Evolutionary conservation across 202 grass and related monocot genomes (phyloP).

Genomic region (Miscanthus sacchariflorus): DNA sequence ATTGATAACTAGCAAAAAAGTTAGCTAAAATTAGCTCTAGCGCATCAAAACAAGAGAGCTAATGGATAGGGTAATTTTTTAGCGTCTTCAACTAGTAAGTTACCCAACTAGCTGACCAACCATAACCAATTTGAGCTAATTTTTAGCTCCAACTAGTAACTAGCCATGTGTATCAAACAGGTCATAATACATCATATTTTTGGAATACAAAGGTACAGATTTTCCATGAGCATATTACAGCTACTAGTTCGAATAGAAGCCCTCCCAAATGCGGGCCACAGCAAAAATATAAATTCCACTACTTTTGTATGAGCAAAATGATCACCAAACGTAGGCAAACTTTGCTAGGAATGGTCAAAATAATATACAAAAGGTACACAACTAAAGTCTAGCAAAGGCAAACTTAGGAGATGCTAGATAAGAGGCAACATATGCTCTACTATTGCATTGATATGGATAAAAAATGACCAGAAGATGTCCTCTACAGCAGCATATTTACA

Average conservation of each 20-base stretch:
- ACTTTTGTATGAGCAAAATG: not conserved
- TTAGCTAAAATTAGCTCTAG: too few relatives aligned
- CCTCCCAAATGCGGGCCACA: not conserved
- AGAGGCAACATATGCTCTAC: not conserved
- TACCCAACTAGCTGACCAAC: too few relatives aligned
- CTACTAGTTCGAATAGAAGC: not conserved
- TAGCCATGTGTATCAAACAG: too few relatives aligned
- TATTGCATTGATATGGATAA: conserved; percentile 37
- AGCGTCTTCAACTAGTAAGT: too few relatives aligned
- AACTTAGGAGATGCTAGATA: not conserved
- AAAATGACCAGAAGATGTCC: conserved; percentile 22
- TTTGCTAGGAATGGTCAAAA: not conserved
- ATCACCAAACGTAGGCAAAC: not conserved
- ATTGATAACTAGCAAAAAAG: too few relatives aligned
- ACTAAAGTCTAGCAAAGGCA: not conserved
- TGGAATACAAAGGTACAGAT: not conserved
- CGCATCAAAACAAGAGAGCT: too few relatives aligned
- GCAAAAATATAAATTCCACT: too few relatives aligned
- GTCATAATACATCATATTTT: not conserved
- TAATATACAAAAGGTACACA: not conserved
- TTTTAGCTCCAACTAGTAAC: too few relatives aligned
- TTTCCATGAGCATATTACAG: too few relatives aligned
- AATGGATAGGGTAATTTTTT: too few relatives aligned
- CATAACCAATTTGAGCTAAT: too few relatives aligned
- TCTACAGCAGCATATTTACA: conserved; percentile 52